Percentiles rank a stretch among this genome's conserved stretches.
Evolutionary conservation across 2,329 filamentous ascomycete species (phyloP).

Genomic region (Stylonectria norvegica): DNA sequence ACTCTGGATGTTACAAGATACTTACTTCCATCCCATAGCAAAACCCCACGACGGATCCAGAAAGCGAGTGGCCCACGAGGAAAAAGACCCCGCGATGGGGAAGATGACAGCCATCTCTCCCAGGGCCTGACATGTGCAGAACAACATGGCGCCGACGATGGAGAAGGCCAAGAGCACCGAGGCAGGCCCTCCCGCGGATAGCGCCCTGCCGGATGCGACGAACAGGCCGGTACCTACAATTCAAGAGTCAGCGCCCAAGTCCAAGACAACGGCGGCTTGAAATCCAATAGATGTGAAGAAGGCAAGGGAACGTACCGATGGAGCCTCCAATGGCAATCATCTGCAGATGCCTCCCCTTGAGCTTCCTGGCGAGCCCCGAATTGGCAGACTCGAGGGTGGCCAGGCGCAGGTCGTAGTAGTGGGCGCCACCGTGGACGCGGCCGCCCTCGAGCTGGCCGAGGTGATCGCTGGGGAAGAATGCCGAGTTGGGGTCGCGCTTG

Average conservation of each 20-base stretch:
- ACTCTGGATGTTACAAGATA: too few relatives aligned
- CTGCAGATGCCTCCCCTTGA: conserved; percentile 84
- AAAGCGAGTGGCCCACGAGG: conserved; percentile 87
- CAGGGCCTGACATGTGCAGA: conserved; percentile 85
- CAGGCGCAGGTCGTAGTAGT: conserved; percentile 54
- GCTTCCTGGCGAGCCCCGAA: conserved; percentile 68
- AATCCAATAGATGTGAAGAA: too few relatives aligned
- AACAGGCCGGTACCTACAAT: conserved; percentile 73
- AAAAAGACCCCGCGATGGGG: conserved; percentile 88
- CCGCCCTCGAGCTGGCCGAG: conserved; percentile 34
- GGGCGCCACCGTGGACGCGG: conserved; percentile 36
- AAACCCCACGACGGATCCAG: conserved; percentile 93
- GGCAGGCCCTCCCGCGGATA: conserved; percentile 72
- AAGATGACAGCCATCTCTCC: conserved; percentile 90
- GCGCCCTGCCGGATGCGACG: conserved; percentile 72
- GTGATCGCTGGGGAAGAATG: conserved; percentile 45
- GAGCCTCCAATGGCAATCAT: conserved; percentile 97
- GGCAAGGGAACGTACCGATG: conserved; percentile 62
- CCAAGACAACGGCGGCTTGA: conserved; percentile 13
- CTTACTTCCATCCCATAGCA: conserved; percentile 89
- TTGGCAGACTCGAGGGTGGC: conserved; percentile 71
- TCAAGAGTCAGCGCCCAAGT: too few relatives aligned
- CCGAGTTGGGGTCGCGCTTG: conserved; percentile 54
- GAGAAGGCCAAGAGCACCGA: conserved; percentile 73
- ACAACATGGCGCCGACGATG: conserved; percentile 82